Percentiles rank a stretch among this genome's conserved stretches.
phyloP scores from a whole-genome alignment of 345 rosid species.

The Eucalyptus rudis region DNA sequence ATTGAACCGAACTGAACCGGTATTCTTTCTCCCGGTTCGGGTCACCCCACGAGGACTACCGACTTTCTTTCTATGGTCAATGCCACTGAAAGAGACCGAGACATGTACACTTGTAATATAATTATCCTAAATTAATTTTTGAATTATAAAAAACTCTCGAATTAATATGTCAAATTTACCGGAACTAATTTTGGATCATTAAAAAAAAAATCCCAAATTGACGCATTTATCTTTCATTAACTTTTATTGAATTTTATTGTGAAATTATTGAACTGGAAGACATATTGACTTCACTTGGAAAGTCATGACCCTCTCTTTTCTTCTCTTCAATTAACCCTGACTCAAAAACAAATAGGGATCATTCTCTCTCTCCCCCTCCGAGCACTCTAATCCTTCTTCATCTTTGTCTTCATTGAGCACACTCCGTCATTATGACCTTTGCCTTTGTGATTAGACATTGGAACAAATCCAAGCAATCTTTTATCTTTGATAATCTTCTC shows the following conservation, averaged over 20 bases:
- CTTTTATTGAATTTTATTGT: too few species aligned
- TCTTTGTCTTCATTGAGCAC: not conserved
- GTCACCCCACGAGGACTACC: not conserved
- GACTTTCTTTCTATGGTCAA: not conserved
- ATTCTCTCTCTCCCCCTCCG: not conserved
- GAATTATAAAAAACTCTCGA: not conserved
- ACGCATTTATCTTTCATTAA: too few species aligned
- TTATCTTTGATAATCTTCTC: too few species aligned
- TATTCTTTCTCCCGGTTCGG: not conserved
- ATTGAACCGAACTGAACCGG: not conserved
- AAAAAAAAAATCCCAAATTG: too few species aligned
- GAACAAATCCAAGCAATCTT: not conserved
- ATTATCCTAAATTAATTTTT: too few species aligned
- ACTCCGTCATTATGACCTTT: accelerated
- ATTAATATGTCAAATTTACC: too few species aligned
- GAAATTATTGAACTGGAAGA: accelerated
- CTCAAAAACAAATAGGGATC: not conserved
- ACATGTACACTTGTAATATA: too few species aligned
- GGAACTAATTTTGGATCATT: too few species aligned
- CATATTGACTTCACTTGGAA: too few species aligned
- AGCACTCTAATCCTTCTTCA: too few species aligned
- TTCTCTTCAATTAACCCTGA: not conserved
- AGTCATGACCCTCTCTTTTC: not conserved
- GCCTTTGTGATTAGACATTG: not conserved
- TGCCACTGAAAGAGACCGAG: accelerated